Evolutionary conservation across 768 basidiomycete species (phyloP), one percentile per base, ranked within the genome.

Genomic region (Cyclocybe cylindracea): DNA sequence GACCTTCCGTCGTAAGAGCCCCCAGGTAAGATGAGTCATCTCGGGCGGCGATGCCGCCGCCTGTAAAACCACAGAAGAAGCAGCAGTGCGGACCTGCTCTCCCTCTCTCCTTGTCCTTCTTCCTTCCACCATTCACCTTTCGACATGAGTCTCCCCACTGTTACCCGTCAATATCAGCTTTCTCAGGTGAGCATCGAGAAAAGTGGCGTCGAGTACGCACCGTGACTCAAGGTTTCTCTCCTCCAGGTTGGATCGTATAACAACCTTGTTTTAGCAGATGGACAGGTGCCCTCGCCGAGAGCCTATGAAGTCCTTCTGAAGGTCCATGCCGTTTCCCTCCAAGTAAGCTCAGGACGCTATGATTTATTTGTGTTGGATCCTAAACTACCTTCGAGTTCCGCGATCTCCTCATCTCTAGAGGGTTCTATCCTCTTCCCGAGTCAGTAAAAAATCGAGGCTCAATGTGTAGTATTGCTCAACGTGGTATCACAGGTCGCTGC

Each of bases 291-390:
- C 7, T 56, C 66, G 44, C 77, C 74, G 2, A 74, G 70, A 44
- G 62, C 78, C 1, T 70, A 63, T 18, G 77, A 86, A 48, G 83
- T 83, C 6, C 71, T 83, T 19, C 76, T 85, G 55, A 80, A 79
- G 57, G 68, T 80, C 8, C 77, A 79, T 49, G 79, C 82, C 0
- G 81, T 82, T 11, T 85, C 83, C 33, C 66, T 85, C 7, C 78
- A 83, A 65, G 78, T 76, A 44, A 10, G 38, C 24, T 33, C 10
- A 29, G 44, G 7, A 11, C 16, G n/a, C 40, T 34, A 7, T 16
- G 37, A 32, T 32, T 9, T 2, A 8, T 11, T 14, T 19, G 31
- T 14, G 14, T 18, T 7, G 48, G 5, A 14, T 10, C 13, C 33
- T 40, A 14, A 39, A 34, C 32, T 51, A 39, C 16, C 14, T n/a